Evolutionary conservation across 2,329 filamentous ascomycete genomes (phyloP).

Genomic region (Herpotrichia juniperi): DNA sequence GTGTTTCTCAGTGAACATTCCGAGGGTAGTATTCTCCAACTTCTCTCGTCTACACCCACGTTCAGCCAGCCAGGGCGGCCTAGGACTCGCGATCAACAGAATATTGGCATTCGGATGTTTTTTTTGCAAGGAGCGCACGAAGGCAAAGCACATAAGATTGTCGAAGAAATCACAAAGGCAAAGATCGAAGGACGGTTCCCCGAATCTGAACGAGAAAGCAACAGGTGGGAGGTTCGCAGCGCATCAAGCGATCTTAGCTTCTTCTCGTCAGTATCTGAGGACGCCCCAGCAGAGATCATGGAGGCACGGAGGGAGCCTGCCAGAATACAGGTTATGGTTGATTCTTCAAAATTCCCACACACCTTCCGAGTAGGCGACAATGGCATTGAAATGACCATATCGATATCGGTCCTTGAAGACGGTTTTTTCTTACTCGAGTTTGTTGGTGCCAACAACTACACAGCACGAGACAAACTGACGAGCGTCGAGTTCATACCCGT

Average conservation of each 20-base stretch:
- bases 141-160: slow-evolving; percentile 74
- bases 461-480: slow-evolving; percentile 76
- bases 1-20: slow-evolving; percentile 72
- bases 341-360: slow-evolving; percentile 70
- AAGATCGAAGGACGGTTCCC: slow-evolving; percentile 84
- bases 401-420: slow-evolving; percentile 63
- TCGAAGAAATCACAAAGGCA: slow-evolving; percentile 86
- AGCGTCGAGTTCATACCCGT: slow-evolving; percentile 75
- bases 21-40: slow-evolving; percentile 69
- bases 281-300: slow-evolving; percentile 66
- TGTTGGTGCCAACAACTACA: slow-evolving; percentile 70
- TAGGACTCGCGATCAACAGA: slow-evolving; percentile 37
- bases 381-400: slow-evolving; percentile 73
- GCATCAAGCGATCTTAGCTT: slow-evolving; percentile 61
- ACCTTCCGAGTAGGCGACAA: slow-evolving; percentile 48
- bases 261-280: slow-evolving; percentile 74
- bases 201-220: slow-evolving; percentile 80
- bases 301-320: slow-evolving; percentile 72
- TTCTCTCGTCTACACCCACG: slow-evolving; percentile 61
- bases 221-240: slow-evolving; percentile 79
- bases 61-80: slow-evolving; percentile 35
- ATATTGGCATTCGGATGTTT: slow-evolving; percentile 57
- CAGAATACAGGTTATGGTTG: slow-evolving; percentile 73
- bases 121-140: slow-evolving; percentile 77
- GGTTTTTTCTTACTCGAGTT: slow-evolving; percentile 63